These are phyloP conservation scores for Penicillium aurantiogriseum DNA, from an alignment of 2,329 filamentous ascomycete genomes.

Conservation along the genomic window DNA sequence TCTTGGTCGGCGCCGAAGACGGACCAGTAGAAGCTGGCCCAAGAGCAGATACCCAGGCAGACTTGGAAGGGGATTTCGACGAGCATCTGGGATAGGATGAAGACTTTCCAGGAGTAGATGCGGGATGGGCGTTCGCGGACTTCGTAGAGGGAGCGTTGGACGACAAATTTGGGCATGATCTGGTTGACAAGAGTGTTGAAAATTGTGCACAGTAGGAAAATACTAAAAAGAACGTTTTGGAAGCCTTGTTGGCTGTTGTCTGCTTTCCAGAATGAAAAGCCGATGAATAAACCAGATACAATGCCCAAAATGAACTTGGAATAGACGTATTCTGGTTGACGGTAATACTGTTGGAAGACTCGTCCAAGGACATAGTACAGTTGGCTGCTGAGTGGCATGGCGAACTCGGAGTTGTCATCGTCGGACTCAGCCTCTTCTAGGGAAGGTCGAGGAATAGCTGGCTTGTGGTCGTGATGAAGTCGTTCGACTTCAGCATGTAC, in stretches of 20 bases:
- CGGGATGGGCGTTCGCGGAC: slow-evolving; percentile 79
- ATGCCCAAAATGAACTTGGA: slow-evolving; percentile 68
- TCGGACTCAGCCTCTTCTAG: slow-evolving; percentile 18
- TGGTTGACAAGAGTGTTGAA: slow-evolving; percentile 54
- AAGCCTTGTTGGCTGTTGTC: slow-evolving; percentile 71
- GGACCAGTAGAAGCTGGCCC: slow-evolving; percentile 24
- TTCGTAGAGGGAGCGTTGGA: slow-evolving; percentile 76
- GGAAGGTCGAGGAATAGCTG: slow-evolving; percentile 53
- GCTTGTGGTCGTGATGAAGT: slow-evolving; percentile 43
- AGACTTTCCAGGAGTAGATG: slow-evolving; percentile 79
- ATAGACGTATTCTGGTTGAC: slow-evolving; percentile 80
- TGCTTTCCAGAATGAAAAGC: slow-evolving; percentile 72
- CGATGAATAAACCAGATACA: slow-evolving; percentile 66
- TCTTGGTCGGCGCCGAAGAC: slow-evolving; percentile 17
- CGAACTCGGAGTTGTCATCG: slow-evolving; percentile 66
- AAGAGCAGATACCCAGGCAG: slow-evolving; percentile 20
- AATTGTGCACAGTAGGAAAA: slow-evolving; percentile 67
- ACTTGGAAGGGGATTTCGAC: slow-evolving; percentile 81
- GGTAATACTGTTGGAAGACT: slow-evolving; percentile 85
- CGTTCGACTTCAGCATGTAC: slow-evolving; percentile 58
- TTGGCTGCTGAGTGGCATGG: slow-evolving; percentile 66
- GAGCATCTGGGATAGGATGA: slow-evolving; percentile 78
- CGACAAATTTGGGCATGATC: slow-evolving; percentile 76
- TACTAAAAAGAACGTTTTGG: slow-evolving; percentile 79
- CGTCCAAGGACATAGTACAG: slow-evolving; percentile 64